A percentile compares a stretch with the other conserved stretches of the same genome.
phyloP scores from a whole-genome alignment of 2,329 filamentous ascomycete genomes.

The Ilyonectria robusta region DNA sequence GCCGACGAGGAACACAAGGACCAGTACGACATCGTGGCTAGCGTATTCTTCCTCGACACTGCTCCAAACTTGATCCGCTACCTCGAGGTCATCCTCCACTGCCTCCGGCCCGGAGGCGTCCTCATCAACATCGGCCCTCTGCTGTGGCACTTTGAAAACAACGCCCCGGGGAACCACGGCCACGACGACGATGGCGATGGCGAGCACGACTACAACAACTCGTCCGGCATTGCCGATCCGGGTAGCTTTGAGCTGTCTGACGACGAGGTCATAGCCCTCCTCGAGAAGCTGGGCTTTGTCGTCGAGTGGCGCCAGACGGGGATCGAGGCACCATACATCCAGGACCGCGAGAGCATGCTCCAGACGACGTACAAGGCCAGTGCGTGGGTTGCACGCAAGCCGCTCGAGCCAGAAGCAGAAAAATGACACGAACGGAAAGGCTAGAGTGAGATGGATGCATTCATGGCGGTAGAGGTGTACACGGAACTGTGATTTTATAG shows the following conservation, averaged over 20 bases:
- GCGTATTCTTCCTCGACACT: constrained; percentile 97
- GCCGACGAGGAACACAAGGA: constrained; percentile 71
- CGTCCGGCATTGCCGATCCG: constrained; percentile 85
- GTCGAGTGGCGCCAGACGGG: constrained; percentile 74
- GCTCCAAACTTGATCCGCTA: constrained; percentile 94
- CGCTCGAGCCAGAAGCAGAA: constrained; percentile 35
- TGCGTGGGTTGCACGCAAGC: constrained; percentile 89
- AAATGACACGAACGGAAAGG: constrained; percentile 2
- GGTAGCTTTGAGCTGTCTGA: constrained; percentile 92
- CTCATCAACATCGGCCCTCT: constrained; percentile 93
- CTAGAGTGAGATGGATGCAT: constrained; percentile 2
- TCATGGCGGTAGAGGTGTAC: background rate
- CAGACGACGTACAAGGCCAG: constrained; percentile 85
- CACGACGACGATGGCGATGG: constrained; percentile 66
- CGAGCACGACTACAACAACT: constrained; percentile 63
- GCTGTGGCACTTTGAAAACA: constrained; percentile 94
- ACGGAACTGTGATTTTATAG: constrained; percentile 15
- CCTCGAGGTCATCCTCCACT: constrained; percentile 84
- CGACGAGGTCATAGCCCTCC: constrained; percentile 85
- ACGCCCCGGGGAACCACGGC: constrained; percentile 71
- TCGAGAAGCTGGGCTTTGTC: constrained; percentile 82
- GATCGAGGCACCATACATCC: constrained; percentile 86
- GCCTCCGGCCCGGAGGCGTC: constrained; percentile 82
- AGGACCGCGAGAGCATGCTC: constrained; percentile 87
- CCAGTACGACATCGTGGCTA: constrained; percentile 85